Evolutionary conservation across 73 alveolate species (phyloP), one percentile per base, ranked within the genome.

Genomic region (Paramecium octaurelia): DNA sequence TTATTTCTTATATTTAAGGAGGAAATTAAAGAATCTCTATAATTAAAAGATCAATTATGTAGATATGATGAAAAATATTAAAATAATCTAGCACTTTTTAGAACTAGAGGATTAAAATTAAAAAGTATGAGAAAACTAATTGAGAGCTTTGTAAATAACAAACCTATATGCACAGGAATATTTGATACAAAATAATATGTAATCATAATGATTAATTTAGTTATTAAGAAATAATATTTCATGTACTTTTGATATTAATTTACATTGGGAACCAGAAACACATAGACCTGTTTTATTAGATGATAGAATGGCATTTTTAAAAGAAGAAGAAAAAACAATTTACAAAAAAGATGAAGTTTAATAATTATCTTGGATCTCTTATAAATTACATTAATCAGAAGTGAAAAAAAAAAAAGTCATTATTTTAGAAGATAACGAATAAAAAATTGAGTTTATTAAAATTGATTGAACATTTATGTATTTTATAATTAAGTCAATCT

Each of bases 261-360:
- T 60, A 40, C 83, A 60, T 60, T 60, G 83, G 83, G 83, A 60
- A 60, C 83, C 83, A 60, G 83, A 60, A 60, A 6, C 48, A 10
- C 4, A 4, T 9, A 20, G 7, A 10, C 83, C 83, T 11, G 1
- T 60, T 29, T 34, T 60, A 29, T 7, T 60, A 12, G 83, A 60
- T 60, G 83, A 60, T n/a, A 8, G 83, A 29, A 21, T 60, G 1
- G 83, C 23, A 34, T 60, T 18, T 60, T 20, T 60, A 60, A 24
- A 24, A 29, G 83, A 60, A 23, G 38, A 60, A 60, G 20, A 34
- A 2, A 34, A 60, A 34, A 11, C 2, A 1, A 34, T 21, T 18
- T 24, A 29, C 23, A 21, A 60, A 23, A 60, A 60, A 18, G 44
- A 60, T 23, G 43, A 60, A 23, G 46, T 60, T 60, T 8, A 60